Evolutionary conservation across 129 eudicot genomes (phyloP), one percentile per base, ranked within the genome.

Genomic region (Flaveria ramosissima): DNA sequence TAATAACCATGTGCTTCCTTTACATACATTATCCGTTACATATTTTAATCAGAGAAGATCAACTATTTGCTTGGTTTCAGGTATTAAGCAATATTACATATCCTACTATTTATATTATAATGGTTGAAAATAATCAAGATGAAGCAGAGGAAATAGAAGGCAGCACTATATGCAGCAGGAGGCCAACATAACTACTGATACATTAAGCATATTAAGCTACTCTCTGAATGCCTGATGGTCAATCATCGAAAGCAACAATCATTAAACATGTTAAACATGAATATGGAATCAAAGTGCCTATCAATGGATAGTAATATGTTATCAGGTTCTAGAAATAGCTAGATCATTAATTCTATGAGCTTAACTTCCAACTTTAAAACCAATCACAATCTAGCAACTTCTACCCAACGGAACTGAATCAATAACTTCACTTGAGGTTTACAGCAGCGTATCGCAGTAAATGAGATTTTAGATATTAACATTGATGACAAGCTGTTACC

Each of bases 121-220:
- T 76, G 41, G 16, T 41, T 36, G 12, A 77, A 42, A 66, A 17
- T 50, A 48, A 51, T 43, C 32, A 53, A 7, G 68, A 4, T 57
- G 76, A 56, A 73, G 53, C 68, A 15, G 68, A 41, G 68, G 41
- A 47, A 45, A 57, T 21, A 56, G n/a, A 57, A 73, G 68, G 68
- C 42, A 14, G 41, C 68, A 57, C 55, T 24, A 42, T 12, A 21
- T 69, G 56, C 43, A 73, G 52, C 65, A 43, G 23, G 20, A 56
- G 69, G 77, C 12, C 20, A 72, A 11, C 65, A 17, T 52, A 52
- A 39, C 30, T 53, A 72, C 50, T 17, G 36, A 20, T 53, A 53
- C 30, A 39, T 66, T 36, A 72, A 72, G 50, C 65, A 52, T n/a
- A 12, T 3, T 7, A 13, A 39, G 55, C 68, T 73, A 73, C 41